Conservation (phyloP, 495 filamentous ascomycete species). For the Penicillium antarcticum region DNA sequence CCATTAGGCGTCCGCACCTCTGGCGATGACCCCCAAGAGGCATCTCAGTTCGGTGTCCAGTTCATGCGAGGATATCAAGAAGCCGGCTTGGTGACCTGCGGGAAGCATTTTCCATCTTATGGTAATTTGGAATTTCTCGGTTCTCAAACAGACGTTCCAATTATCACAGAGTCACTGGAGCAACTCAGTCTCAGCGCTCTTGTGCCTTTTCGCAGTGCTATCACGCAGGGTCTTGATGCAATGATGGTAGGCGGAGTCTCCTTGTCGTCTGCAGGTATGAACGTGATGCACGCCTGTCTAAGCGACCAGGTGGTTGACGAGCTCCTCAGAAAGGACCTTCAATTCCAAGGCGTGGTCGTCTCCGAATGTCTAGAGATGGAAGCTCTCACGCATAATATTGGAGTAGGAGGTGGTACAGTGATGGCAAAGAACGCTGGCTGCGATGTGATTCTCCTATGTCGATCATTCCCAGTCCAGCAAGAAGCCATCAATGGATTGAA, state of each 20-base stretch:
- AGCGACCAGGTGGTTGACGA: conserved; percentile 89
- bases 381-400: conserved; percentile 83
- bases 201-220: conserved; percentile 83
- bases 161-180: conserved; percentile 87
- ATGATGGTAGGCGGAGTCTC: conserved; percentile 93
- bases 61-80: conserved; percentile 88
- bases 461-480: conserved; percentile 79
- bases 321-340: conserved; percentile 73
- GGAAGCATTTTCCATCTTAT: conserved; percentile 91
- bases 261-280: conserved; percentile 80
- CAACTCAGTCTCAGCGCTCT: conserved; percentile 80
- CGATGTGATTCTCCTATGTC: conserved; percentile 79
- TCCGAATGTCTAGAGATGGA: conserved; percentile 97
- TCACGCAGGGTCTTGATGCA: conserved; percentile 75
- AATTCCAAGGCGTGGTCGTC: conserved; percentile 86
- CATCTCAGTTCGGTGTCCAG: conserved; percentile 80
- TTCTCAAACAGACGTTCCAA: conserved; percentile 79
- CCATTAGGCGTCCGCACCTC: conserved; percentile 78
- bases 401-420: conserved; percentile 85
- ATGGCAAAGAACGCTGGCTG: conserved; percentile 94
- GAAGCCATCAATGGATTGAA: conserved; percentile 85
- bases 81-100: conserved; percentile 77
- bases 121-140: conserved; percentile 90
- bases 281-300: conserved; percentile 88
- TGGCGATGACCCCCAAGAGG: conserved; percentile 86